Evolutionary conservation across 495 filamentous ascomycete genomes (phyloP), one percentile per base, ranked within the genome.

Genomic region (Darksidea phi): DNA sequence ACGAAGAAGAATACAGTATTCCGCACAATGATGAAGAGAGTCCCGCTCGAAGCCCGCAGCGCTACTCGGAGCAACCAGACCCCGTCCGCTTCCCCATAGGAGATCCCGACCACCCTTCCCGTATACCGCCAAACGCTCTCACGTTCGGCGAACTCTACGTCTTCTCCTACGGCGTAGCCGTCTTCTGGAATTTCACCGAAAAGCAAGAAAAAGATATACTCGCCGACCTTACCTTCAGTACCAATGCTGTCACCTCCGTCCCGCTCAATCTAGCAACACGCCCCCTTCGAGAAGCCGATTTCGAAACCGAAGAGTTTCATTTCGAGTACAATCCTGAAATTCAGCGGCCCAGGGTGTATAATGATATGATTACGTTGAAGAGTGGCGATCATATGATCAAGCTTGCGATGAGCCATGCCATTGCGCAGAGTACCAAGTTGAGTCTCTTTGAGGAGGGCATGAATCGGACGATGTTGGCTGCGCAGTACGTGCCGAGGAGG

Each of bases 351-450:
- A 80, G 94, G 56, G 88, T 99, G 56, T 99, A 90, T 75, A 96
- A 99, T 72, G 94, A 99, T 71, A 97, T 99, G 95, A 97, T 99
- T 71, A 99, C 94, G 0, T 78, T 99, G 12, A 81, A 91, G 28
- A 91, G 88, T 43, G 89, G 90, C 15, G 94, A 99, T 76, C 95
- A 97, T 77, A 97, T 97, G 94, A 94, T 97, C 70, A 97, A 97
- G 74, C 80, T 99, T 3, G 89, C 91, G 12, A 99, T 99, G 76
- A 90, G 87, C 66, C 95, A 99, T 71, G 95, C 91, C 46, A 96
- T 99, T 62, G 90, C 91, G 4, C 94, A 99, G 74, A 96, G 91
- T 73, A 99, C 94, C 7, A 97, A 97, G 71, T 80, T 99, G 42
- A 91, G 86, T 68, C 91, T 93, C 77, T 99, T 99, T 69, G 94